These are phyloP conservation scores for Phytophthora ohioensis DNA, from an alignment of 352 stramenopile species.

Conservation along the genomic window DNA sequence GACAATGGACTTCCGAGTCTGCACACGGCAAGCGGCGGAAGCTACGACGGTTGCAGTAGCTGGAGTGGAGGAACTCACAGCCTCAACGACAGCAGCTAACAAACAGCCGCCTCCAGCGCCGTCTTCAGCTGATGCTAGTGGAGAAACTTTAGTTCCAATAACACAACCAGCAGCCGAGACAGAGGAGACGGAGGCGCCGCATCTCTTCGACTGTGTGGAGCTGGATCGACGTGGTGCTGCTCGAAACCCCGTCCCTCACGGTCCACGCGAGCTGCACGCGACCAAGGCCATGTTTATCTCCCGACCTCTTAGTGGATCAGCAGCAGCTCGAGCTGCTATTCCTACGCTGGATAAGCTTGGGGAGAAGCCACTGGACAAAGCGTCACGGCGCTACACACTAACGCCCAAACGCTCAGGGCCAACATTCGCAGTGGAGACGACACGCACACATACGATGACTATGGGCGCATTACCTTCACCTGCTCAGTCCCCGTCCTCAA, in stretches of 20 bases:
- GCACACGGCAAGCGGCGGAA: conserved; percentile 18
- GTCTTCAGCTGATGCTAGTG: conserved; percentile 14
- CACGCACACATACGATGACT: conserved; percentile 41
- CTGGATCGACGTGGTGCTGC: conserved; percentile 48
- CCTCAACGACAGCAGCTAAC: conserved; percentile 8
- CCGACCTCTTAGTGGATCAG: conserved; percentile 44
- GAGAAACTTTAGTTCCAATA: conserved; percentile 1
- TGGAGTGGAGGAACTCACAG: background rate
- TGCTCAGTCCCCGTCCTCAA: conserved; percentile 37
- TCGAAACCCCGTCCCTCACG: conserved; percentile 48
- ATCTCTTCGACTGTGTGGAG: conserved; percentile 75
- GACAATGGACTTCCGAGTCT: conserved; percentile 72
- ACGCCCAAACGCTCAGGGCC: conserved; percentile 41
- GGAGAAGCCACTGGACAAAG: conserved; percentile 32
- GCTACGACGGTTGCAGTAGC: background rate
- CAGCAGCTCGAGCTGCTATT: conserved; percentile 22
- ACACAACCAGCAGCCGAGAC: conserved; percentile 13
- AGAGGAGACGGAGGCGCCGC: conserved; percentile 38
- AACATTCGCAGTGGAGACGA: conserved; percentile 46
- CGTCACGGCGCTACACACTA: conserved; percentile 46
- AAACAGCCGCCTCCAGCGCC: conserved; percentile 12
- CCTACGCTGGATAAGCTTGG: conserved; percentile 27
- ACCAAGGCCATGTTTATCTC: conserved; percentile 79
- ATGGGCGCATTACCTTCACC: conserved; percentile 47
- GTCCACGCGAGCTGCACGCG: conserved; percentile 66